Evolutionary conservation across 2,329 filamentous ascomycete species (phyloP).

Genomic region (Botrytis cinerea): DNA sequence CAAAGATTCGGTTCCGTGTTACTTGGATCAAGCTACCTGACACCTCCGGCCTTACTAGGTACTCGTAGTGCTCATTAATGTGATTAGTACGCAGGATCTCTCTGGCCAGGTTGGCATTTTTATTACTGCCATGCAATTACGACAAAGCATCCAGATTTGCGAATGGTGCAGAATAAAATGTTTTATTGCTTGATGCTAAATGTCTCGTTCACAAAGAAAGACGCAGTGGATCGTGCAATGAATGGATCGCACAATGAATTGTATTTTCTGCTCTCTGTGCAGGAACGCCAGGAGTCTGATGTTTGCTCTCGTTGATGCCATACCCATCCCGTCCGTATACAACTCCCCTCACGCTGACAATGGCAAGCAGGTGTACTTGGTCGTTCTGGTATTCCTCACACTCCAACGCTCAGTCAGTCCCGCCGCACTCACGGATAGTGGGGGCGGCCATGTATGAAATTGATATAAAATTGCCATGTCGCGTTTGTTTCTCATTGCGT

Average conservation of each 20-base stretch:
- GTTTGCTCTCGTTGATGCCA: not conserved
- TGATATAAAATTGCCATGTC: not conserved
- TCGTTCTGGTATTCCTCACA: not conserved
- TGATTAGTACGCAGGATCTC: not conserved
- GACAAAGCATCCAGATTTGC: not conserved
- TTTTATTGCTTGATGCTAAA: too few relatives aligned
- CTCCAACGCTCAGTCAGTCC: not conserved
- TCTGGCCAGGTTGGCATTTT: slow-evolving; percentile 12
- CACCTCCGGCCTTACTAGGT: not conserved
- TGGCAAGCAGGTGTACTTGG: not conserved
- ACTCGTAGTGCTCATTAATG: not conserved
- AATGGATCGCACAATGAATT: not conserved
- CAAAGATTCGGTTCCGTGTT: not conserved
- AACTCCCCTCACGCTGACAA: not conserved
- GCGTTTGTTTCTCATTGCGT: slow-evolving; percentile 2
- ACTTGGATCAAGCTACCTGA: not conserved
- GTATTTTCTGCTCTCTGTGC: not conserved
- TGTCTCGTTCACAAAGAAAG: not conserved
- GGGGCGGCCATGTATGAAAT: not conserved
- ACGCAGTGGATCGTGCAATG: not conserved
- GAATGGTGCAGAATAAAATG: not conserved
- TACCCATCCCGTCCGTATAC: too few relatives aligned
- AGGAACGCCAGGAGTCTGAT: not conserved
- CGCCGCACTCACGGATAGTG: not conserved
- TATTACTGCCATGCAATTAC: not conserved